Evolutionary conservation across 1,139 yeast species (phyloP).

Genomic region (Oligophagozyma castellii): DNA sequence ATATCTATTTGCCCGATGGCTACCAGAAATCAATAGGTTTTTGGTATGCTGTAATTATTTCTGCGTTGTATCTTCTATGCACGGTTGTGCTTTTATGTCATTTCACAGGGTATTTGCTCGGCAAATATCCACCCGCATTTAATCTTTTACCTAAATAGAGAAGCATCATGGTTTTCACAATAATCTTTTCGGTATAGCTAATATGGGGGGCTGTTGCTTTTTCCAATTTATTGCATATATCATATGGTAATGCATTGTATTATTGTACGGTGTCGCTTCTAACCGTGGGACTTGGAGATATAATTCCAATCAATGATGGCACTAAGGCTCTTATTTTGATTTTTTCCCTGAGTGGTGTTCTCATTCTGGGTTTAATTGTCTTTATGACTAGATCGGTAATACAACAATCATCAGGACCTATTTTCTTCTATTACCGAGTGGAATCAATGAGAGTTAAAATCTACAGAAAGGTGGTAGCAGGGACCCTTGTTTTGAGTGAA

Average conservation of each 20-base stretch:
- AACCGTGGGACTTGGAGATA: slow-evolving; percentile 74
- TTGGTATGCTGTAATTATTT: slow-evolving; percentile 63
- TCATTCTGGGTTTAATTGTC: slow-evolving; percentile 58
- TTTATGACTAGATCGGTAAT: slow-evolving; percentile 58
- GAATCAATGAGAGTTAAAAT: slow-evolving; percentile 28
- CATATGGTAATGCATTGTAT: slow-evolving; percentile 53
- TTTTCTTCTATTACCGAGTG: slow-evolving; percentile 47
- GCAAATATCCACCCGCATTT: slow-evolving; percentile 55
- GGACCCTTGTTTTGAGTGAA: slow-evolving; percentile 20
- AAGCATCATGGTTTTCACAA: slow-evolving; percentile 56
- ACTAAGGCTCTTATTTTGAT: slow-evolving; percentile 46
- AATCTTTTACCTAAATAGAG: slow-evolving; percentile 56
- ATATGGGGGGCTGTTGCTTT: slow-evolving; percentile 54
- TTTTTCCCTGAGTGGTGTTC: slow-evolving; percentile 55
- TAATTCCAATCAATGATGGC: slow-evolving; percentile 38
- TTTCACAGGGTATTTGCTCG: slow-evolving; percentile 42
- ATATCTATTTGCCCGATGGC: slow-evolving; percentile 11
- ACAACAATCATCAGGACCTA: slow-evolving; percentile 43
- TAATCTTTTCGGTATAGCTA: slow-evolving; percentile 53
- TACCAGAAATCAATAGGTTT: slow-evolving; percentile 43
- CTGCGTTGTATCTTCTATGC: slow-evolving; percentile 44
- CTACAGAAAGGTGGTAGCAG: slow-evolving; percentile 10
- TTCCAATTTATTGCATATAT: slow-evolving; percentile 28
- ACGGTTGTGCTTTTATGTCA: slow-evolving; percentile 40
- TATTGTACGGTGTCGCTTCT: slow-evolving; percentile 58